Evolutionary conservation across 345 rosid genomes (phyloP), one percentile per base, ranked within the genome.

Genomic region (Salix purpurea): DNA sequence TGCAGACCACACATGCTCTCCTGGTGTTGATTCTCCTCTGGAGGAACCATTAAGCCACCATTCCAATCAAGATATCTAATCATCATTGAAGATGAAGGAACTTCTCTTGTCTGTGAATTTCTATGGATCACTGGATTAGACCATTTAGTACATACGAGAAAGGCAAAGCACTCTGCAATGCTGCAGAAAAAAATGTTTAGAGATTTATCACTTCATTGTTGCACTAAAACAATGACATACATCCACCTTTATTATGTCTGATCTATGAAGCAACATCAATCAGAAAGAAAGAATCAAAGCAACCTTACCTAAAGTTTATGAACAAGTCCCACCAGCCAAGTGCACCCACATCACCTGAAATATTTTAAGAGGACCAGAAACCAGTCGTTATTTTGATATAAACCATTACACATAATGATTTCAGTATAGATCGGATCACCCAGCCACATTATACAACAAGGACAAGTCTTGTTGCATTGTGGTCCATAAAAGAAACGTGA

Each of bases 261-360:
- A 71, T 9, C 62, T 28, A 14, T 32, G 73, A 73, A 67, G 67
- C 23, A 69, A 16, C 12, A 68, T 52, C 28, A 71, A 78, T 44
- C 5, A 7, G 34, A 64, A 69, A 52, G 52, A 81, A 60, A 78
- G 56, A 16, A 54, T 26, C 21, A 39, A 70, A 56, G 61, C 79
- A 77, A 60, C 72, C 64, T 60, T 83, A 92, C 98, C 98, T 91
- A 78, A 94, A 94, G 83, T 91, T 94, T 74, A 92, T 87, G 82
- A 94, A 94, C 84, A 94, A 84, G 79, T 91, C 95, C 98, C 98
- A 94, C 98, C 98, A 92, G 83, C 97, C 88, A 85, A 96, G 94
- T 83, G 97, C 89, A 79, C 94, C 91, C 6, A 92, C 90, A 80
- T 87, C 92, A 67, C 99, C 99, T 95, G 91, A 52, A 61, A 81